Conservation (phyloP, 2,329 filamentous ascomycete species). For the Penicillium corylophilum region DNA sequence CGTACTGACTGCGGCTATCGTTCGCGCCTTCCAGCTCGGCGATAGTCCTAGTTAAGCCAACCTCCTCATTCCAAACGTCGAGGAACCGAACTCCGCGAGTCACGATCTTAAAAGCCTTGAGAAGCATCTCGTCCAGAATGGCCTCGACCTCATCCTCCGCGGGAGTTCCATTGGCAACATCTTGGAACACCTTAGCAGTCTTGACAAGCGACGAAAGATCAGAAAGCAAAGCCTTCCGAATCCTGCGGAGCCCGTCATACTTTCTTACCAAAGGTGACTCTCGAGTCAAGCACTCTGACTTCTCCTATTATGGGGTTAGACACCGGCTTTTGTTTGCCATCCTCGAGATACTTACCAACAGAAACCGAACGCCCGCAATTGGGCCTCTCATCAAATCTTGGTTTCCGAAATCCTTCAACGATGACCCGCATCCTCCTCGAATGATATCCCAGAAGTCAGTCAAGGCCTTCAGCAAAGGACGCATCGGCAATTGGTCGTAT, state of each 20-base stretch:
- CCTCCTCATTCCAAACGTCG: constrained; percentile 71
- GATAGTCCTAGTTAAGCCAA: constrained; percentile 45
- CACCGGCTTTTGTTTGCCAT: background rate
- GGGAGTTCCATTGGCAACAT: constrained; percentile 58
- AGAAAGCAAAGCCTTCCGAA: constrained; percentile 82
- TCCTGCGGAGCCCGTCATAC: constrained; percentile 72
- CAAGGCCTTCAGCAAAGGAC: constrained; percentile 77
- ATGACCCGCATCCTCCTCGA: constrained; percentile 71
- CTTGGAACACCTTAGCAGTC: constrained; percentile 80
- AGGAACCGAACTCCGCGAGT: constrained; percentile 85
- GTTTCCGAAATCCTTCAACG: constrained; percentile 76
- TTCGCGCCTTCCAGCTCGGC: constrained; percentile 35
- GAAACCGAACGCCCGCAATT: constrained; percentile 86
- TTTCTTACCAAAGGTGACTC: constrained; percentile 73
- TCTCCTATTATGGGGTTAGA: constrained; percentile 61
- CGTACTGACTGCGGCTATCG: constrained; percentile 22
- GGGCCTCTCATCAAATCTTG: constrained; percentile 93
- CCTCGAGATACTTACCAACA: constrained; percentile 67
- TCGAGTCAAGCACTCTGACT: constrained; percentile 80
- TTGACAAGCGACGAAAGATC: constrained; percentile 89
- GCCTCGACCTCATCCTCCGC: constrained; percentile 42
- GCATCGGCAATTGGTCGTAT: constrained; percentile 86
- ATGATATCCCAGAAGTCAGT: constrained; percentile 92
- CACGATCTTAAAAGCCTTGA: constrained; percentile 93
- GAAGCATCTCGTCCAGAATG: constrained; percentile 85